Evolutionary conservation across 2,329 filamentous ascomycete genomes (phyloP).

Genomic region (Ceratocystis cubensis): DNA sequence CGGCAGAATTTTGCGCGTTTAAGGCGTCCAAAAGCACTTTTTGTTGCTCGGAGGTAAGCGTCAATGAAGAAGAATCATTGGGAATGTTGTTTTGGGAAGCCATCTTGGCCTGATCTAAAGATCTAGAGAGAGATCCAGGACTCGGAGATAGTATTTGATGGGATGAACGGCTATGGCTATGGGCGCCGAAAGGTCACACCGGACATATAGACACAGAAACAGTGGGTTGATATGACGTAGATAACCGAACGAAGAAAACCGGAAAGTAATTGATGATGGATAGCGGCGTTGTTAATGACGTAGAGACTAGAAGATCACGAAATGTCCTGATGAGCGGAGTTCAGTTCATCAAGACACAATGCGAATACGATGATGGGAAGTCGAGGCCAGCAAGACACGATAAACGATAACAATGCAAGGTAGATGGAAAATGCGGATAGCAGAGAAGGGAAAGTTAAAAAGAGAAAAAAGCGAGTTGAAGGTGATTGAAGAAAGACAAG

Average conservation of each 20-base stretch:
- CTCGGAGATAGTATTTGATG: conserved; percentile 10
- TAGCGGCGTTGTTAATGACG: background rate
- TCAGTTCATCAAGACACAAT: background rate
- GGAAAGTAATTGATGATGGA: background rate
- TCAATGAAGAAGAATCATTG: conserved; percentile 42
- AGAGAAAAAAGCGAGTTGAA: background rate
- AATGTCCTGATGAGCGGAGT: background rate
- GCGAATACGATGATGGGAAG: background rate
- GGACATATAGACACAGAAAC: background rate
- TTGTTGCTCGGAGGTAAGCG: conserved; percentile 65
- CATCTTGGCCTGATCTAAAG: conserved; percentile 29
- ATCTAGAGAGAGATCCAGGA: conserved; percentile 13
- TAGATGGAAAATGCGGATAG: background rate
- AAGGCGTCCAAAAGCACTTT: conserved; percentile 63
- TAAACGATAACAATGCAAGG: conserved; percentile 18
- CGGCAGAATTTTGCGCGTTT: conserved; percentile 38
- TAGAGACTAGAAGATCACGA: conserved; percentile 9
- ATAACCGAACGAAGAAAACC: background rate
- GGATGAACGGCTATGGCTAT: background rate
- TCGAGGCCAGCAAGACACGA: background rate
- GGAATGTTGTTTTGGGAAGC: conserved; percentile 36
- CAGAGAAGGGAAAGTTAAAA: background rate
- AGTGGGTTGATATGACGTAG: conserved; percentile 10
- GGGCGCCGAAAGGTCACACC: background rate
- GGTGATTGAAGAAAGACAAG: background rate